Evolutionary conservation across 2,329 filamentous ascomycete species (phyloP), one percentile per base, ranked within the genome.

Genomic region (Penicillium sp.): DNA sequence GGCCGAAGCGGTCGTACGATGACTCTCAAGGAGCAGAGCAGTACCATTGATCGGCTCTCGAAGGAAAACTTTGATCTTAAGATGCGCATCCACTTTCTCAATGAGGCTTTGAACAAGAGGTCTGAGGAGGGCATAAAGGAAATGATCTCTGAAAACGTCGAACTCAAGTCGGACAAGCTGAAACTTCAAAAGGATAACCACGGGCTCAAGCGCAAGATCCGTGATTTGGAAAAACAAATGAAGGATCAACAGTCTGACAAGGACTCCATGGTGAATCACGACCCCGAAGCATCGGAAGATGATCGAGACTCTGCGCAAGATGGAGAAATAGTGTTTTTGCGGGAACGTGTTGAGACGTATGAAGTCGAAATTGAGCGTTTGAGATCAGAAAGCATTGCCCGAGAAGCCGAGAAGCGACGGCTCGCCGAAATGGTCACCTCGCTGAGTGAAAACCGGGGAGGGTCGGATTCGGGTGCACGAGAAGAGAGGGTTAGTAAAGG

Each of bases 51-150:
- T 71, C 86, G 92, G 53, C 80, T 97, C 2, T 95, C 90, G 54
- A 99, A 99, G 74, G 94, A 99, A 71, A 99, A 99, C 60, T 99
- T 97, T 68, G 92, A 96, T 69, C 76, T 97, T 49, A 96, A 97
- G 73, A 85, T 97, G 73, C 95, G 96, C 69, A 94, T 97, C 58
- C 95, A 96, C 79, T 99, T 96, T 67, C 81, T 99, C 44, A 95
- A 92, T 64, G 90, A 97, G 70, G 88, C 92, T 1, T 77, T 99
- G 18, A 91, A 95, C 71, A 94, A 92, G 67, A 82, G 95, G 38
- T 96, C 92, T 1, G 92, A 97, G 69, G 92, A 97, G 74, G 91
- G 92, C 57, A 87, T 99, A 69, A 95, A 95, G 74, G 92, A 96
- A 69, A 95, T 96, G 87, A 95, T 97, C 63, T 91, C 90, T 40